Evolutionary conservation across 2,329 filamentous ascomycete species (phyloP), one percentile per base, ranked within the genome.

Genomic region (Monosporascus sp.): DNA sequence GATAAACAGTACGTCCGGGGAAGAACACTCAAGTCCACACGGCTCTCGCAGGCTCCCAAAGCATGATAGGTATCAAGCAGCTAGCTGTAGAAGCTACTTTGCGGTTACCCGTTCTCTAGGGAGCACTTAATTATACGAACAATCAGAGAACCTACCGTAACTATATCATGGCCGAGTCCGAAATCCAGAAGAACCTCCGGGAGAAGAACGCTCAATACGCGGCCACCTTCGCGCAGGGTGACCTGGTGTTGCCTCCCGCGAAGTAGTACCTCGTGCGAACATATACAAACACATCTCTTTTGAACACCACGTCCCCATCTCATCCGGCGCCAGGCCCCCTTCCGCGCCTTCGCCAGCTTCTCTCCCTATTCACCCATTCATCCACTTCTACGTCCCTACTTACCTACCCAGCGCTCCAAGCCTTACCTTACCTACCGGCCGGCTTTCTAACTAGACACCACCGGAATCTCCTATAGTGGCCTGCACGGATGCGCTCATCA

Each of bases 401-500:
- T 41, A 17, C 16, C 17, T 20, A 20, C 44, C 50, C 5, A 34
- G 31, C 2, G 9, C 31, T 9, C 9, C 31, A 14, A 34, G 11
- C 31, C 31, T 11, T 14, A 34, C 31, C 31, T 34, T 27, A 22
- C 27, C 4, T 37, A 37, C 20, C n/a, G 37, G 26, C n/a, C 36
- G 37, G 22, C 19, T 5, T 44, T 20, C 20, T 27, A 31, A 49
- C 17, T 47, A 52, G 27, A 36, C 27, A 43, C 36, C 63, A 69
- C 44, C 52, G 53, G 45, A 49, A 31, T 20, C 2, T 20, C 14
- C 4, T 9, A 20, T 27, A 80, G 79, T 93, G 45, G 89, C 88
- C 0, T 94, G 90, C 71, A 94, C 94, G 88, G 89, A 94, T 64
- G 87, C 90, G 5, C 83, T 89, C 50, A 75, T 85, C 61, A 79